Base-by-base conservation (phyloP, 768 basidiomycete species). In the Collybia sp. region DNA sequence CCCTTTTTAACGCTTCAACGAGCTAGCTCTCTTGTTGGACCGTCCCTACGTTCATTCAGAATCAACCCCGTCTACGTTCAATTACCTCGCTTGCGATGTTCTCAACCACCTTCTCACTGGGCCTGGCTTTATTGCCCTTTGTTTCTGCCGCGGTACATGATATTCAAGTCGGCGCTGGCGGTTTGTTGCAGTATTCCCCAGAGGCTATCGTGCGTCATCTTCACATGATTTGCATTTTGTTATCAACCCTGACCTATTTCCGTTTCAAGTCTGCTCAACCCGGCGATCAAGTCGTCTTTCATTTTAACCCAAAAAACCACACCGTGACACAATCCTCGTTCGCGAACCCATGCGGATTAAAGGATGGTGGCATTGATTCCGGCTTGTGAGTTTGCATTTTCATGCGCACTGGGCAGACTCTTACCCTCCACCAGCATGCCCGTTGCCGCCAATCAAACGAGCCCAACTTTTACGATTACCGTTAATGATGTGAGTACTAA, bases 201-300 rank as follows among this genome's bases (percentile, higher is more conserved):
- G 72, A 77, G 48, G 72, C 74, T n/a, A 71, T 82, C 48, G 79
- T 80, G 54, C 41, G 74, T 59, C 42, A 8, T 44, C 8, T 38
- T 37, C 18, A 47, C 25, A 30, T 38, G 45, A 17, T 37, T 25
- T 15, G 31, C n/a, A 12, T 44, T 12, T 13, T 12, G 37, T 41
- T 30, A 19, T 37, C 36, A 19, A 18, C 41, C 40, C 12, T 34
- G 13, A 48, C n/a, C 37, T 10, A 44, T 20, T 6, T 30, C 45
- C 12, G 18, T 38, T 37, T 34, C 54, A 15, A 78, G 77, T 57
- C 58, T 46, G 80, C 78, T 15, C 54, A 65, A 35, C 57, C 65
- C 46, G 80, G 80, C 43, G 81, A 83, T 59, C 75, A 77, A 59
- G 78, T 83, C 40, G 69, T 77, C 48, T 83, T 81, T 67, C 73